Conservation (phyloP, 495 filamentous ascomycete genomes). For the Pyrenula massariospora region DNA sequence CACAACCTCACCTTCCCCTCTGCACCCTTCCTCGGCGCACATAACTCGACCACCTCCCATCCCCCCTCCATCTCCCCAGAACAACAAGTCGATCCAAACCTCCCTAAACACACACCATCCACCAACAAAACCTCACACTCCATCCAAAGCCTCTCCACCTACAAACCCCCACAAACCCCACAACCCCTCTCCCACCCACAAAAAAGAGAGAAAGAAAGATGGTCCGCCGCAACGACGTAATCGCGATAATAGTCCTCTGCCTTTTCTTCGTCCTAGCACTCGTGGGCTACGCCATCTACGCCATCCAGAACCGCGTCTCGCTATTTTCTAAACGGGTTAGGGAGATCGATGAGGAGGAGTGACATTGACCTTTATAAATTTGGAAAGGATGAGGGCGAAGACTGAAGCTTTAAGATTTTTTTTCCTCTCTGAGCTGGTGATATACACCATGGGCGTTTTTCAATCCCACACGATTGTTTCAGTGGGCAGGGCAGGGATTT, state of each 20-base stretch:
- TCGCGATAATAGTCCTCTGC: slow-evolving; percentile 73
- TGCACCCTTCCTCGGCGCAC: not conserved
- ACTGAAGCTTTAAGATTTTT: too few species aligned
- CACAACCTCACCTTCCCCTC: too few species aligned
- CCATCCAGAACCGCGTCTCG: slow-evolving; percentile 29
- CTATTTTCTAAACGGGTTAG: slow-evolving; percentile 32
- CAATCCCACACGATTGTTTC: too few species aligned
- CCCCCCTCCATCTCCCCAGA: slow-evolving; percentile 7
- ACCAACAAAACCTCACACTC: slow-evolving; percentile 6
- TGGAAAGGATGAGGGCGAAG: too few species aligned
- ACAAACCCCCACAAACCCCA: slow-evolving; percentile 2
- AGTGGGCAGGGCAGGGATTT: too few species aligned
- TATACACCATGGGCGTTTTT: too few species aligned
- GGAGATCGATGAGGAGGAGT: slow-evolving; percentile 25
- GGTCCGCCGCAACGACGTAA: slow-evolving; percentile 64
- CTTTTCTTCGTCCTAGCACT: slow-evolving; percentile 62
- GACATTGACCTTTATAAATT: slow-evolving; percentile 1
- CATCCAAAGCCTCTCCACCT: not conserved
- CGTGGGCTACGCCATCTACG: slow-evolving; percentile 59
- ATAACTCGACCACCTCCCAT: not conserved
- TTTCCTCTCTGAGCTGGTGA: too few species aligned
- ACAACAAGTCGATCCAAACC: slow-evolving; percentile 22
- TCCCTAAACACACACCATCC: slow-evolving; percentile 12
- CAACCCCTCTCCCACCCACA: not conserved
- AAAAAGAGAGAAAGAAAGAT: slow-evolving; percentile 15